These are phyloP conservation scores for Rhodotorula sp. DNA, from an alignment of 1,284 basidiomycete species.

Conservation along the genomic window DNA sequence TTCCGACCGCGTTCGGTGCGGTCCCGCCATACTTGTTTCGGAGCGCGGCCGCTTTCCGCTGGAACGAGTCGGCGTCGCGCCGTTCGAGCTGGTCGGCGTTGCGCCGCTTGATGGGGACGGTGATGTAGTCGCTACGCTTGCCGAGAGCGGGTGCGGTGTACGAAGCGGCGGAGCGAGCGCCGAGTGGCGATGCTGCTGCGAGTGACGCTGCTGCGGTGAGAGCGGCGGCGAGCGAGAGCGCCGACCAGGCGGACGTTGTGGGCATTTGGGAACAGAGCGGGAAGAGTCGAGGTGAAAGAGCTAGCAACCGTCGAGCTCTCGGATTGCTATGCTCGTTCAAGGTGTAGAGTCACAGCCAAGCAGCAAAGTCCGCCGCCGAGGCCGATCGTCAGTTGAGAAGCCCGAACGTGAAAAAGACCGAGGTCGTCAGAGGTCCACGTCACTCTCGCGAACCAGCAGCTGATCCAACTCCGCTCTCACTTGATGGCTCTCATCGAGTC, in stretches of 20 bases:
- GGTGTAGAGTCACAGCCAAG: too few relatives aligned
- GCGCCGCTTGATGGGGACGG: constrained; percentile 25
- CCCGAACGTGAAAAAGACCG: too few relatives aligned
- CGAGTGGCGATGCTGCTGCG: constrained; percentile 5
- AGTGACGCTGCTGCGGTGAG: not conserved
- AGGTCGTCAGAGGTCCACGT: too few relatives aligned
- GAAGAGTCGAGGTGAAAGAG: not conserved
- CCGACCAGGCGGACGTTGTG: constrained; percentile 9
- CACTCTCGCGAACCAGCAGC: too few relatives aligned
- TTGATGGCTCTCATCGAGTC: too few relatives aligned
- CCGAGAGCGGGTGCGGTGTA: too few relatives aligned
- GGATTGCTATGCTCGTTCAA: too few relatives aligned
- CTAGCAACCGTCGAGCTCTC: too few relatives aligned
- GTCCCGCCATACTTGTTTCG: constrained; percentile 27
- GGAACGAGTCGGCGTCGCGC: constrained; percentile 17
- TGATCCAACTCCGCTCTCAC: too few relatives aligned
- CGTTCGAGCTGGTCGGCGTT: constrained; percentile 1
- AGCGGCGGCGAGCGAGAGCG: not conserved
- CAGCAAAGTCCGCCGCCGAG: too few relatives aligned
- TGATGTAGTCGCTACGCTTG: not conserved
- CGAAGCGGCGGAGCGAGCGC: not conserved
- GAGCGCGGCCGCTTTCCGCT: constrained; percentile 18
- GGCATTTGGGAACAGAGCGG: constrained; percentile 1
- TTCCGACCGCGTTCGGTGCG: not conserved
- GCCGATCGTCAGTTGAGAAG: too few relatives aligned